A percentile compares a stretch with the other conserved stretches of the same genome.
Evolutionary conservation across 1,139 yeast species (phyloP).

Genomic region (Suzukiozyma palmioleophila): DNA sequence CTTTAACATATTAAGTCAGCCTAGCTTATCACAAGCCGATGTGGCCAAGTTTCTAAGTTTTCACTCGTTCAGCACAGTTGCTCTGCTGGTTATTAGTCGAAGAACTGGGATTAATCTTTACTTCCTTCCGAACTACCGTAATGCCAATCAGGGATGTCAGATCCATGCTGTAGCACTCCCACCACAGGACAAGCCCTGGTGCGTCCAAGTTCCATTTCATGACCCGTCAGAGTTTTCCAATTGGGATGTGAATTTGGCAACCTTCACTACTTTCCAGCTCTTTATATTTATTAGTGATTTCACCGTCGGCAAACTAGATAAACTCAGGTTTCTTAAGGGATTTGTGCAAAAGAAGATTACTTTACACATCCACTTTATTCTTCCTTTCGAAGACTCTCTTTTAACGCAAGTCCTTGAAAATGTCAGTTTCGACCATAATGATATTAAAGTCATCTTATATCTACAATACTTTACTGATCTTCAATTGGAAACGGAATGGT

Average conservation of each 20-base stretch:
- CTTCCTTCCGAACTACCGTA: background rate
- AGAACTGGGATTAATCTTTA: slow-evolving; percentile 1
- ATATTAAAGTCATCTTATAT: slow-evolving; percentile 1
- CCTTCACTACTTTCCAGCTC: background rate
- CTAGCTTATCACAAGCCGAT: background rate
- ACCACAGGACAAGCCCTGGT: background rate
- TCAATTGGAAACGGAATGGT: background rate
- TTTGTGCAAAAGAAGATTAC: background rate
- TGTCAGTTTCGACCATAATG: background rate
- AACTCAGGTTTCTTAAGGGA: background rate
- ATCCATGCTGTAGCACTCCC: background rate
- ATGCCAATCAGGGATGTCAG: slow-evolving; percentile 1
- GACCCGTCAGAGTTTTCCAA: background rate
- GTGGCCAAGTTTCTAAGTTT: background rate
- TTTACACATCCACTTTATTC: background rate
- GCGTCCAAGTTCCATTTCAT: background rate
- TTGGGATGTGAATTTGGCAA: background rate
- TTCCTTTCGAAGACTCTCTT: background rate
- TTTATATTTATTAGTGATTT: slow-evolving; percentile 2
- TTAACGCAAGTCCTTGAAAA: background rate
- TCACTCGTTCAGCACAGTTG: background rate
- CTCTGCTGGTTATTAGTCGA: background rate
- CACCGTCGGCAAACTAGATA: background rate
- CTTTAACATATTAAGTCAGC: background rate
- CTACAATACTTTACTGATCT: background rate